These are phyloP conservation scores for Gnaphalium uliginosum DNA, from an alignment of 129 eudicot genomes.

Conservation along the genomic window DNA sequence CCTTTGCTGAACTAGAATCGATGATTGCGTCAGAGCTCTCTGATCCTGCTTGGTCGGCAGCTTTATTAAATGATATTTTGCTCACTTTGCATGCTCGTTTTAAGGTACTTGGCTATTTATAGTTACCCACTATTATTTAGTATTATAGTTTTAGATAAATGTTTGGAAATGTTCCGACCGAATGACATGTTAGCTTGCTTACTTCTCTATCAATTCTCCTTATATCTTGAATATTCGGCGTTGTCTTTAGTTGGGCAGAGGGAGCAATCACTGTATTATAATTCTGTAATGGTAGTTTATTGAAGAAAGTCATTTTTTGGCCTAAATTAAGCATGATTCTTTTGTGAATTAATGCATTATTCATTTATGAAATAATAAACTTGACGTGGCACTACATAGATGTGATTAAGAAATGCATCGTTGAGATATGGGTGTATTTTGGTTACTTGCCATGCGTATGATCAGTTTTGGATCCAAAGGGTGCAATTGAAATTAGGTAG, in stretches of 20 bases:
- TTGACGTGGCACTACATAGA: too few relatives aligned
- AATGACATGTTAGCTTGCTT: conserved; percentile 9
- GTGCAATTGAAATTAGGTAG: not conserved
- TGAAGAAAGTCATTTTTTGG: not conserved
- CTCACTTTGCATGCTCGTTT: conserved; percentile 98
- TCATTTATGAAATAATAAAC: not conserved
- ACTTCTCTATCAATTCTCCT: conserved; percentile 1
- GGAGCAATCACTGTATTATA: not conserved
- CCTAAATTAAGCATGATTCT: not conserved
- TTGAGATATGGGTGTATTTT: not conserved
- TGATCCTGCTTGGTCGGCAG: conserved; percentile 99
- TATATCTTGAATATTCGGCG: conserved; percentile 5
- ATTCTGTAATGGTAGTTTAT: not conserved
- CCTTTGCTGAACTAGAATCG: conserved; percentile 81
- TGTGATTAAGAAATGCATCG: not conserved
- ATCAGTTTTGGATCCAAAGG: not conserved
- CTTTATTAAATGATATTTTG: conserved; percentile 78
- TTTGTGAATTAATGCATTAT: not conserved
- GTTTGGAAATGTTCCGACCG: conserved; percentile 6
- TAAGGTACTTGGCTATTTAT: conserved; percentile 52
- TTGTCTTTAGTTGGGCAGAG: conserved; percentile 14
- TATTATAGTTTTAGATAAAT: not conserved
- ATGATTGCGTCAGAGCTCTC: conserved; percentile 96
- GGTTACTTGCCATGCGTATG: not conserved
- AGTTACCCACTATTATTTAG: not conserved